Evolutionary conservation across 345 rosid genomes (phyloP), one percentile per base, ranked within the genome.

Genomic region (Streptanthus diversifolius): DNA sequence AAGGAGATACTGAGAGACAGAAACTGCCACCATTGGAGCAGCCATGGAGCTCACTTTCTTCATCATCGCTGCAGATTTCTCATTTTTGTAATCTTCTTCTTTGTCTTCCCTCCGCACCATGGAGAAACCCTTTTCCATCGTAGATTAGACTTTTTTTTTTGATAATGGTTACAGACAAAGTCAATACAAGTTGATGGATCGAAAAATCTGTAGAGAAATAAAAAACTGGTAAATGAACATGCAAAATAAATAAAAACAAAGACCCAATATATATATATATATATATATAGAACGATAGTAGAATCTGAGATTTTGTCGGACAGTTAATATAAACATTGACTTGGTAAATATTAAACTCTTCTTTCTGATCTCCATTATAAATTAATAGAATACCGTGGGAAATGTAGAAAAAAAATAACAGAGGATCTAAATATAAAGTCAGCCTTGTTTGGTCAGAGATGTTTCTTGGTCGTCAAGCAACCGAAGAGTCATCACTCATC

Each of bases 11-110:
- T 73, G 66, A 39, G 79, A 79, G 39, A 63, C 15, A 14, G 71
- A 25, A 18, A 79, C 79, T 40, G 78, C 75, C 39, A 73, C 75
- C 81, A 78, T 78, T 47, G 81, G 81, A 21, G 66, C 75, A 44
- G 76, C 75, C 79, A 79, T 68, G 44, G 0, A 69, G 37, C 53
- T 74, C 21, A 79, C 75, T 40, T 68, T 73, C 72, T 63, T 79
- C 57, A 79, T 57, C 82, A 73, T 74, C 51, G 15, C 63, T 15
- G 2, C 15, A 33, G 30, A 36, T 49, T 39, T 27, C 45, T 70
- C 57, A 21, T 57, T 40, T 39, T 49, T 55, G 2, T 5, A 5
- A 8, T 52, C 39, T 22, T 36, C 27, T 45, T 33, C 29, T 39
- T 51, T 17, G 4, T 56, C 49, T 21, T 71, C 77, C 15, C 30